These are phyloP conservation scores for Fusarium bulbicola DNA, from an alignment of 2,329 filamentous ascomycete genomes.

Conservation along the genomic window DNA sequence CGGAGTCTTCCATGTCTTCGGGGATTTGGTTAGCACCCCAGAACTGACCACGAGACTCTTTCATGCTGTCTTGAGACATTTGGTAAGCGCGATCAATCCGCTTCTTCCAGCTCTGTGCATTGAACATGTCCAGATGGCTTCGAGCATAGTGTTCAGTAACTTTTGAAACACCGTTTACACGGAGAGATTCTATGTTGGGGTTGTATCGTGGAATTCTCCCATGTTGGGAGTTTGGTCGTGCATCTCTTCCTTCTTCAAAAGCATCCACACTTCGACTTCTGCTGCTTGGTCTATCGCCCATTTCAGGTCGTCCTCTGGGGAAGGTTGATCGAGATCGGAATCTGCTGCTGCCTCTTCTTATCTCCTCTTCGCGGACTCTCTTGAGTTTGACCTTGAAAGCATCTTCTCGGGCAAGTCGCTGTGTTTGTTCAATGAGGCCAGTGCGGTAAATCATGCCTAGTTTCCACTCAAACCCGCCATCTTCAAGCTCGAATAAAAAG, in stretches of 20 bases:
- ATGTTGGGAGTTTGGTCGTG: constrained; percentile 43
- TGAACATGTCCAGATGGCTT: constrained; percentile 78
- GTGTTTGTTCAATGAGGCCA: constrained; percentile 87
- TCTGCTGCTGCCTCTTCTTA: constrained; percentile 61
- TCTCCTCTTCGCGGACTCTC: constrained; percentile 78
- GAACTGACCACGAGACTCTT: constrained; percentile 80
- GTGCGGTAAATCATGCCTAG: constrained; percentile 92
- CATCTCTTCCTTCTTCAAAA: constrained; percentile 45
- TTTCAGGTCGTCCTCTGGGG: constrained; percentile 47
- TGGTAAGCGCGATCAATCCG: constrained; percentile 82
- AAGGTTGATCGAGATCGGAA: constrained; percentile 65
- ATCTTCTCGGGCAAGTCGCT: constrained; percentile 87
- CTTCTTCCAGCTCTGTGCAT: constrained; percentile 90
- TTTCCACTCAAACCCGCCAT: constrained; percentile 98
- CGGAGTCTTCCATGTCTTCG: constrained; percentile 82
- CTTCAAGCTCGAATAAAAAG: constrained; percentile 90
- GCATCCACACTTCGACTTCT: constrained; percentile 67
- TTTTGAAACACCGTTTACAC: constrained; percentile 76
- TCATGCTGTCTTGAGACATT: constrained; percentile 77
- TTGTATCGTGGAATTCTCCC: constrained; percentile 74
- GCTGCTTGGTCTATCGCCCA: constrained; percentile 47
- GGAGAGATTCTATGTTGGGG: constrained; percentile 72
- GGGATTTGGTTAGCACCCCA: constrained; percentile 84
- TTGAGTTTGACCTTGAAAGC: constrained; percentile 89
- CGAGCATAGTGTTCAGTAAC: constrained; percentile 81